Conservation (phyloP, 768 basidiomycete species). For the Suillus tomentosus region DNA sequence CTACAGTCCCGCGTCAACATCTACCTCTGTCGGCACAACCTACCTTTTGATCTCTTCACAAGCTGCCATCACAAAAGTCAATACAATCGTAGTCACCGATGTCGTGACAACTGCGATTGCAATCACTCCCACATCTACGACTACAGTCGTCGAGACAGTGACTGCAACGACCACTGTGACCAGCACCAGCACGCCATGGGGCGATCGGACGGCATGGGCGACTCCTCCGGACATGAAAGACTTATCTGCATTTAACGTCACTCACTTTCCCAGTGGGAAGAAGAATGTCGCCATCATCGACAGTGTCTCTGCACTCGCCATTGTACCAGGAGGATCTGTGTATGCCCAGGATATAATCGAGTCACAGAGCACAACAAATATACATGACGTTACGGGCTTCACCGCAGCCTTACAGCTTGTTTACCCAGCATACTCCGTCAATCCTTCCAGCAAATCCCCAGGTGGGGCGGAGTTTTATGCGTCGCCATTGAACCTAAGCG, state of each 20-base stretch:
- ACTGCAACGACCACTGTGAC: constrained; percentile 10
- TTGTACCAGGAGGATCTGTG: constrained; percentile 17
- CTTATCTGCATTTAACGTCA: constrained; percentile 60
- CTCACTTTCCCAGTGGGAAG: constrained; percentile 53
- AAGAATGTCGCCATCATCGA: constrained; percentile 58
- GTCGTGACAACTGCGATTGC: constrained; percentile 17
- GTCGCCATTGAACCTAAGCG: constrained; percentile 43
- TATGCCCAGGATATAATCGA: constrained; percentile 9
- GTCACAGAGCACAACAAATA: constrained; percentile 12
- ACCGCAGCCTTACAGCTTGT: constrained; percentile 58
- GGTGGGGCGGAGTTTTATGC: constrained; percentile 79
- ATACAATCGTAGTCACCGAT: constrained; percentile 14
- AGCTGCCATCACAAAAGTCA: background rate
- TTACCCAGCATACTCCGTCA: constrained; percentile 70
- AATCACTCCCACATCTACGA: constrained; percentile 6
- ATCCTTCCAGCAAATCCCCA: constrained; percentile 60
- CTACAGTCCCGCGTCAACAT: background rate
- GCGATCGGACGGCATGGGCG: constrained; percentile 44
- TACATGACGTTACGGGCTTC: constrained; percentile 30
- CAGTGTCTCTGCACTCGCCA: constrained; percentile 44
- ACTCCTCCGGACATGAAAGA: constrained; percentile 56
- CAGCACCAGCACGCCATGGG: constrained; percentile 17
- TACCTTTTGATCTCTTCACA: background rate
- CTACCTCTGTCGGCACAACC: background rate
- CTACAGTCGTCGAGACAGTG: constrained; percentile 15